Evolutionary conservation across 176 grass and related monocot genomes (phyloP).

Genomic region (Zoysia pacifica): DNA sequence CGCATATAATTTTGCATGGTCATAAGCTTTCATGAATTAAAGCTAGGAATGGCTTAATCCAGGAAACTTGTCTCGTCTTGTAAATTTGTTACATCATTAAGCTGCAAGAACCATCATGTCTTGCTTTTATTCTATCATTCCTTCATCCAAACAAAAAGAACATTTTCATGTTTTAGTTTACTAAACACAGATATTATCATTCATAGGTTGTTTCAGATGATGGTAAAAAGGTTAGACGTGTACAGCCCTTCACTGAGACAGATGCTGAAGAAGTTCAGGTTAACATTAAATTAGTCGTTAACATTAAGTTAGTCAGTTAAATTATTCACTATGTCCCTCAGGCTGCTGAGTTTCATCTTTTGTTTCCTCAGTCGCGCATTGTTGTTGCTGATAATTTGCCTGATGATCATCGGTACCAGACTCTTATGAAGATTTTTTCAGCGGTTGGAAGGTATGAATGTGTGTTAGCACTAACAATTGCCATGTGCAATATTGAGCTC

Average conservation of each 20-base stretch:
- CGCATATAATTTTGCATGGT: slow-evolving; percentile 10
- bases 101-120: slow-evolving; percentile 11
- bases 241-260: slow-evolving; percentile 52
- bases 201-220: slow-evolving; percentile 92
- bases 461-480: slow-evolving; percentile 28
- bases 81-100: not conserved
- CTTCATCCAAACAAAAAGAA: not conserved
- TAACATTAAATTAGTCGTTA: not conserved
- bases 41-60: slow-evolving; percentile 20
- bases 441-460: slow-evolving; percentile 73
- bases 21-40: slow-evolving; percentile 8
- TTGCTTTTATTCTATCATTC: slow-evolving; percentile 8
- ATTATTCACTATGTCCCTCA: not conserved
- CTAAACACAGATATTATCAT: slow-evolving; percentile 11
- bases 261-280: slow-evolving; percentile 92
- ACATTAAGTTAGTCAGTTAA: slow-evolving; percentile 1
- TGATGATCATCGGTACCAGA: slow-evolving; percentile 84
- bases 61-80: not conserved
- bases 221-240: slow-evolving; percentile 75
- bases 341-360: slow-evolving; percentile 19
- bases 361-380: slow-evolving; percentile 65
- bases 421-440: slow-evolving; percentile 96
- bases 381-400: slow-evolving; percentile 96
- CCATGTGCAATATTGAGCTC: slow-evolving; percentile 10
- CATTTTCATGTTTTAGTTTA: not conserved